phyloP scores from a whole-genome alignment of 306 rosid species.

The Trifolium pratense region DNA sequence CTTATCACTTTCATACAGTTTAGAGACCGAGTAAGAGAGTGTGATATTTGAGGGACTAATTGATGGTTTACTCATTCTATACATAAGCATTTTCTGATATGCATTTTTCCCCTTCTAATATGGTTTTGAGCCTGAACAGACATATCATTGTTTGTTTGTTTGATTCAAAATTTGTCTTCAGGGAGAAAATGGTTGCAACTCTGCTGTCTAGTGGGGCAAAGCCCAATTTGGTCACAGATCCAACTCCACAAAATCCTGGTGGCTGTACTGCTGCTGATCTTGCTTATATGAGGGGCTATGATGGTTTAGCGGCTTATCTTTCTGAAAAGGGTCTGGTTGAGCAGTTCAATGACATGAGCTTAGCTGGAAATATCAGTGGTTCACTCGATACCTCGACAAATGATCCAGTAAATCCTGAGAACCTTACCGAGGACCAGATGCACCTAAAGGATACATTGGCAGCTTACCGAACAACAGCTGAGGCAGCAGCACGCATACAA shows the following conservation, averaged over 20 bases:
- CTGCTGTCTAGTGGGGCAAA: conserved; percentile 78
- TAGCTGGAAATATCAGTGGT: conserved; percentile 92
- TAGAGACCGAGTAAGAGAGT: neutral
- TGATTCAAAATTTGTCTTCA: conserved; percentile 43
- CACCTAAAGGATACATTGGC: conserved; percentile 74
- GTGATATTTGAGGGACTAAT: neutral
- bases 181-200: conserved; percentile 85
- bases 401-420: conserved; percentile 52
- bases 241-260: conserved; percentile 71
- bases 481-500: conserved; percentile 93
- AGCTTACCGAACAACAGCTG: conserved; percentile 84
- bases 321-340: conserved; percentile 84
- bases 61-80: neutral
- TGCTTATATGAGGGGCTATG: conserved; percentile 70
- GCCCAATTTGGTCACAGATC: conserved; percentile 94
- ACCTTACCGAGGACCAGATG: conserved; percentile 77
- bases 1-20: neutral
- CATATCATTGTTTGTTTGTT: conserved; percentile 17
- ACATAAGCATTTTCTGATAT: conserved; percentile 10
- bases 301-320: conserved; percentile 94
- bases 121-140: conserved; percentile 8
- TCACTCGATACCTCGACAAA: conserved; percentile 59
- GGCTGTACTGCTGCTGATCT: conserved; percentile 88
- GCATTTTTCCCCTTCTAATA: conserved; percentile 28
- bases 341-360: conserved; percentile 81